Evolutionary conservation across 2,329 filamentous ascomycete species (phyloP).

Genomic region (Penicillium sp.): DNA sequence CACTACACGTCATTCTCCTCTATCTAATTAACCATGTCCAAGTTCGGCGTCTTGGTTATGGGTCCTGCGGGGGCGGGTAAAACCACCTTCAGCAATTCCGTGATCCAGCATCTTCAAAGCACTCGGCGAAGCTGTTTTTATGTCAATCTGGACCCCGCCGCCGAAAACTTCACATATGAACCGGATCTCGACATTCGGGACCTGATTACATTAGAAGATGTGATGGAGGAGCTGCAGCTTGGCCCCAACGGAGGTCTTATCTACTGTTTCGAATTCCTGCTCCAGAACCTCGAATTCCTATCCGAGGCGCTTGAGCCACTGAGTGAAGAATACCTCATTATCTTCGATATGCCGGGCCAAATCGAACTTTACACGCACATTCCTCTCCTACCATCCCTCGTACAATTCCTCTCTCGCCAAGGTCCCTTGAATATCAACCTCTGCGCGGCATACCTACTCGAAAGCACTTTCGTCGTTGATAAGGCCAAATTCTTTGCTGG

Average conservation of each 20-base stretch:
- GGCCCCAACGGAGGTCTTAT: conserved; percentile 91
- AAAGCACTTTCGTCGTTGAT: conserved; percentile 93
- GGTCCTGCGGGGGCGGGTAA: conserved; percentile 95
- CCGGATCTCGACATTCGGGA: conserved; percentile 96
- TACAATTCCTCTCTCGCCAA: conserved; percentile 74
- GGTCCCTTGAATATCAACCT: conserved; percentile 85
- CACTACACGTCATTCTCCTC: not conserved
- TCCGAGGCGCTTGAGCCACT: conserved; percentile 79
- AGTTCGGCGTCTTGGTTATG: conserved; percentile 93
- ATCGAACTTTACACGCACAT: conserved; percentile 99
- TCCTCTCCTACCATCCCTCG: conserved; percentile 81
- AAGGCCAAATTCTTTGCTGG: conserved; percentile 97
- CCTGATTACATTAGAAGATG: conserved; percentile 88
- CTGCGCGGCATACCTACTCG: conserved; percentile 90
- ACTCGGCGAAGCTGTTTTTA: conserved; percentile 95
- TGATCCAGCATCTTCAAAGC: conserved; percentile 89
- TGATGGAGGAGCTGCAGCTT: conserved; percentile 90
- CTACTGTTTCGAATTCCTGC: conserved; percentile 94
- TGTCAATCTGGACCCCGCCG: conserved; percentile 96
- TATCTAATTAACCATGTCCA: conserved; percentile 64
- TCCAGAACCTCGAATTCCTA: conserved; percentile 91
- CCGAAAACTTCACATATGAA: conserved; percentile 85
- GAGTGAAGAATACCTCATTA: conserved; percentile 93
- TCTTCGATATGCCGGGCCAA: conserved; percentile 98
- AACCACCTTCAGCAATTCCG: conserved; percentile 90